Percentiles rank a stretch among this genome's conserved stretches.
These are phyloP conservation scores for Cinchona pubescens DNA, from an alignment of 257 asterid species.

Conservation along the genomic window DNA sequence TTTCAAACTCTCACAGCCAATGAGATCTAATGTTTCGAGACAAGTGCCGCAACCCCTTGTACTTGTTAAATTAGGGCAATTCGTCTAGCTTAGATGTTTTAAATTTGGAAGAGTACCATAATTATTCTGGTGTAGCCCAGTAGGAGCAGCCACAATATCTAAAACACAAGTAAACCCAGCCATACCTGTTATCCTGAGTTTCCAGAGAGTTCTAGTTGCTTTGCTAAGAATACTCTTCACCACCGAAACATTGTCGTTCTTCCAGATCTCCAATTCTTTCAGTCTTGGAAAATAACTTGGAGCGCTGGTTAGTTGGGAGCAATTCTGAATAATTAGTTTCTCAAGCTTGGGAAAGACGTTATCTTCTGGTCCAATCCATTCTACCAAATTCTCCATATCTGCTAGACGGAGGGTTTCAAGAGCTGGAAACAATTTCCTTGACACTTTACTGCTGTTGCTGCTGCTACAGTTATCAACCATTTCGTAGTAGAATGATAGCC, in stretches of 20 bases:
- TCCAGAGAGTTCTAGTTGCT: conserved; percentile 10
- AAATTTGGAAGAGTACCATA: too few relatives aligned
- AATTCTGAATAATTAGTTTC: neutral
- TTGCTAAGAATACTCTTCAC: conserved; percentile 11
- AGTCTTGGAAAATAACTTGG: conserved; percentile 34
- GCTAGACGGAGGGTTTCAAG: conserved; percentile 8
- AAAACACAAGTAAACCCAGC: neutral
- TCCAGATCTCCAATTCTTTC: neutral
- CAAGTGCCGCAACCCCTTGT: neutral
- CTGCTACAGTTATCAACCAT: neutral
- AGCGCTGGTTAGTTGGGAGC: conserved; percentile 14
- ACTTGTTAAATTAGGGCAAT: neutral
- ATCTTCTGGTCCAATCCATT: conserved; percentile 11
- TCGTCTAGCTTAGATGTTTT: too few relatives aligned
- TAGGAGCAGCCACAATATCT: neutral
- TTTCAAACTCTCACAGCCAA: neutral
- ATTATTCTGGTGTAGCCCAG: neutral
- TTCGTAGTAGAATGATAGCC: conserved; percentile 24
- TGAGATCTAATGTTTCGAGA: neutral
- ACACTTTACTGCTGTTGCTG: neutral
- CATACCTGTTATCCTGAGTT: neutral
- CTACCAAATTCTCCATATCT: conserved; percentile 20
- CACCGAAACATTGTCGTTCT: conserved; percentile 4
- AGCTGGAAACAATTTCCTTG: conserved; percentile 18
- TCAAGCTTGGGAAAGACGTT: conserved; percentile 25